A percentile compares a stretch with the other conserved stretches of the same genome.
phyloP scores from a whole-genome alignment of 2,329 filamentous ascomycete genomes.

The Paecilomyces variotii region DNA sequence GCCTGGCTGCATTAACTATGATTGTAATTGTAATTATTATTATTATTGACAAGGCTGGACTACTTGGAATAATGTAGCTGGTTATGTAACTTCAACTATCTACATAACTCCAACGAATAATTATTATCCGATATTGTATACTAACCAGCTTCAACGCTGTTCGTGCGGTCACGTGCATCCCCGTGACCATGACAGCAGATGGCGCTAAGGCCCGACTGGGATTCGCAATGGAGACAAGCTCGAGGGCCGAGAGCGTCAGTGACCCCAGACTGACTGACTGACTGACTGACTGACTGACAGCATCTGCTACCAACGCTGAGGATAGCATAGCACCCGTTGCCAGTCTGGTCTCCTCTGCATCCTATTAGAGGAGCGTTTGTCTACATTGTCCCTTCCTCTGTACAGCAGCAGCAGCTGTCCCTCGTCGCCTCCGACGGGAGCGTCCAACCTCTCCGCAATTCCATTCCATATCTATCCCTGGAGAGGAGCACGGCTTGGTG shows the following conservation, averaged over 20 bases:
- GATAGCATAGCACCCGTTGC: not conserved
- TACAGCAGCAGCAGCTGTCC: not conserved
- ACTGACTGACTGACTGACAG: too few relatives aligned
- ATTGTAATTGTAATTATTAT: too few relatives aligned
- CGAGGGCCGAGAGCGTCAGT: not conserved
- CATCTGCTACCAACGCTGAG: not conserved
- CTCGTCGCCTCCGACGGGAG: not conserved
- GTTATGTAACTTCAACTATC: too few relatives aligned
- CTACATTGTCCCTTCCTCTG: not conserved
- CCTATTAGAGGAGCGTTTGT: not conserved
- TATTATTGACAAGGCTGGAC: not conserved
- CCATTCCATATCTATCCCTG: not conserved
- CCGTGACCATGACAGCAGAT: not conserved
- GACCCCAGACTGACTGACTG: not conserved
- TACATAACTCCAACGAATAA: too few relatives aligned
- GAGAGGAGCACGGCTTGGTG: not conserved
- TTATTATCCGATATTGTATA: too few relatives aligned
- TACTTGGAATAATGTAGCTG: too few relatives aligned
- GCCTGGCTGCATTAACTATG: not conserved
- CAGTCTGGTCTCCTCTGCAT: not conserved
- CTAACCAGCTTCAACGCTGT: too few relatives aligned
- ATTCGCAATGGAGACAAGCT: not conserved
- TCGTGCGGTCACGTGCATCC: not conserved
- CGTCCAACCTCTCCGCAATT: not conserved
- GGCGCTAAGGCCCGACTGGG: not conserved